Percentiles rank a stretch among this genome's conserved stretches.
Conservation (phyloP, 1,284 basidiomycete genomes). For the Apiotrichum domesticum region DNA sequence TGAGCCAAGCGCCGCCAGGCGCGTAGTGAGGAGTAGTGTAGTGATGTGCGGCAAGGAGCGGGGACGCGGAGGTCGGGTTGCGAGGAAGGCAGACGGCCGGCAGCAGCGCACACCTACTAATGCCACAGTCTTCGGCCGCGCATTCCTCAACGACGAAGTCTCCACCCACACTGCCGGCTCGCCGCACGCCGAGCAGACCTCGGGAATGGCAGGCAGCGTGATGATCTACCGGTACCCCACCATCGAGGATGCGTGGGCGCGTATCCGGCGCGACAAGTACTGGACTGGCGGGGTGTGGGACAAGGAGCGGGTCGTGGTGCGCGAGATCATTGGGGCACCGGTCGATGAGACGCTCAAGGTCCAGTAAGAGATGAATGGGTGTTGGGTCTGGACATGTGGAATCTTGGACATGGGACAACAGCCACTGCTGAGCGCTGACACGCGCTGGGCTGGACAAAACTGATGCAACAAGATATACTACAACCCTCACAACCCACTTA, state of each 20-base stretch:
- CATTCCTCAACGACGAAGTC: slow-evolving; percentile 14
- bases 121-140: slow-evolving; percentile 22
- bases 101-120: no score
- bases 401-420: no score
- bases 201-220: slow-evolving; percentile 36
- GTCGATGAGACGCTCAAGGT: slow-evolving; percentile 20
- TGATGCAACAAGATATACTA: no score
- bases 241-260: slow-evolving; percentile 34
- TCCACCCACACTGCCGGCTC: slow-evolving; percentile 9
- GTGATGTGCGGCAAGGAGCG: neutral
- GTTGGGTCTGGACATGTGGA: no score
- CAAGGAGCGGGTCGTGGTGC: slow-evolving; percentile 29
- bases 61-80: neutral
- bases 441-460: no score
- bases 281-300: slow-evolving; percentile 45
- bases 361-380: slow-evolving; percentile 5
- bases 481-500: no score
- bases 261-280: slow-evolving; percentile 42
- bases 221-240: slow-evolving; percentile 36
- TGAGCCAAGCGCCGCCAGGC: neutral
- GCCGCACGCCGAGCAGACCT: slow-evolving; percentile 12
- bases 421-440: no score
- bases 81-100: no score
- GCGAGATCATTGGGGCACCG: slow-evolving; percentile 29
- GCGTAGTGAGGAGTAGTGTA: neutral